Conservation (phyloP, 2,329 filamentous ascomycete genomes). For the Fusarium hostae region DNA sequence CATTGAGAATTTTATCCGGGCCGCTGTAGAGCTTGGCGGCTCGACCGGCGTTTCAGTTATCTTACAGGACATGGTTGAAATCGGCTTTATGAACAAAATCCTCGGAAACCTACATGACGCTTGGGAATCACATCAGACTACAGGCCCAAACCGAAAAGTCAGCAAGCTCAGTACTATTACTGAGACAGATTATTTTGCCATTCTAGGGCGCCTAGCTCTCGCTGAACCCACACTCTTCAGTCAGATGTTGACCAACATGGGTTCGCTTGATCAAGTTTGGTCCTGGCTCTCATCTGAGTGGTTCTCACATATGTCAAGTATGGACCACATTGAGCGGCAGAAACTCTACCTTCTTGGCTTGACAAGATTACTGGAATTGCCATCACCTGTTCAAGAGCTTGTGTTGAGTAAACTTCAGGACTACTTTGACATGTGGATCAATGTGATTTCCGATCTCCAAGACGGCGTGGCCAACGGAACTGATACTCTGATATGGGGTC, state of each 20-base stretch:
- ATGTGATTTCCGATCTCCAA: constrained; percentile 72
- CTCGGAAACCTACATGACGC: constrained; percentile 74
- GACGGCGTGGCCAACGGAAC: constrained; percentile 65
- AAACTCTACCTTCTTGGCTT: constrained; percentile 80
- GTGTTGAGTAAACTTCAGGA: constrained; percentile 74
- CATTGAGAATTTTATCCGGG: constrained; percentile 73
- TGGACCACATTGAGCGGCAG: constrained; percentile 71
- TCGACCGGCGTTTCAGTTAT: constrained; percentile 70
- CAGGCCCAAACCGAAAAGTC: constrained; percentile 79
- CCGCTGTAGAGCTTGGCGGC: constrained; percentile 71
- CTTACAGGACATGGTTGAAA: constrained; percentile 72
- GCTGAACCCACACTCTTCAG: constrained; percentile 77
- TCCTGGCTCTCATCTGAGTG: constrained; percentile 69
- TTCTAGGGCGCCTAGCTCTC: constrained; percentile 82
- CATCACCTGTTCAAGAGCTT: constrained; percentile 66
- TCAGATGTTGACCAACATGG: constrained; percentile 62
- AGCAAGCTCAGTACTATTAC: constrained; percentile 78
- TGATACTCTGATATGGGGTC: constrained; percentile 63
- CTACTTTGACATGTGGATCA: constrained; percentile 80
- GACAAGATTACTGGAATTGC: constrained; percentile 75
- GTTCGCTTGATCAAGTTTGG: constrained; percentile 64
- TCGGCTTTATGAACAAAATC: constrained; percentile 70
- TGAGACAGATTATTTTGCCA: constrained; percentile 85
- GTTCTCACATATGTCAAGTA: constrained; percentile 76
- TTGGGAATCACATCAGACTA: constrained; percentile 81